A percentile compares a stretch with the other conserved stretches of the same genome.
These are phyloP conservation scores for Zalaria obscura DNA, from an alignment of 2,329 filamentous ascomycete species.

Conservation along the genomic window DNA sequence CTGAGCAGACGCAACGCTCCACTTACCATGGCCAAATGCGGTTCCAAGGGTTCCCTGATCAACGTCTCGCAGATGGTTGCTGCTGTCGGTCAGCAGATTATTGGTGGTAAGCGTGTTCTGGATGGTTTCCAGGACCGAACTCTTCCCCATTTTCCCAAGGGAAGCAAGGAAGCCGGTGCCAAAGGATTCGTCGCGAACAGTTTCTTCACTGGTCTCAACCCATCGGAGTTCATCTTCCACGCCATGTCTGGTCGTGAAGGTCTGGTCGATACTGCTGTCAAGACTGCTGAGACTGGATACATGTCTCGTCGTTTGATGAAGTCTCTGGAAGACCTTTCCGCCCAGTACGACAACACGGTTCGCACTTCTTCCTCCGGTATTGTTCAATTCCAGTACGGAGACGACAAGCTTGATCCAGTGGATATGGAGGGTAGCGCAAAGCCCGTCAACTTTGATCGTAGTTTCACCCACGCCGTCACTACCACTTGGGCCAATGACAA, in stretches of 20 bases:
- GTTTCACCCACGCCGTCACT: constrained; percentile 67
- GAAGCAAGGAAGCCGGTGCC: constrained; percentile 76
- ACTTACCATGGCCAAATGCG: constrained; percentile 91
- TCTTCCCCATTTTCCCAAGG: constrained; percentile 89
- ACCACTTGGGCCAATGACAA: constrained; percentile 71
- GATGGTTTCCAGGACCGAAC: constrained; percentile 95
- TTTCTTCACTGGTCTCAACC: constrained; percentile 84
- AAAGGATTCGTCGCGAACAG: constrained; percentile 97
- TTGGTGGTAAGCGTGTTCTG: constrained; percentile 78
- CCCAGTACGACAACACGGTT: constrained; percentile 87
- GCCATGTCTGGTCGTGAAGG: constrained; percentile 97
- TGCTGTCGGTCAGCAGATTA: constrained; percentile 94
- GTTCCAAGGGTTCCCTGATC: constrained; percentile 92
- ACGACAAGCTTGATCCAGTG: constrained; percentile 86
- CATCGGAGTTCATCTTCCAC: constrained; percentile 94
- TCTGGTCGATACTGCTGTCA: constrained; percentile 95
- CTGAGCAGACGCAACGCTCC: constrained; percentile 86
- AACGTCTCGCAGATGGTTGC: constrained; percentile 99
- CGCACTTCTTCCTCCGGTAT: constrained; percentile 78
- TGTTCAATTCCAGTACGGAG: constrained; percentile 95
- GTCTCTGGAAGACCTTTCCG: constrained; percentile 85
- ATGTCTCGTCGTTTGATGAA: constrained; percentile 99
- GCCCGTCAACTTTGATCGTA: constrained; percentile 83
- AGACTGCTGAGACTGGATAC: constrained; percentile 96
- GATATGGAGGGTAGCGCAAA: constrained; percentile 94